These are phyloP conservation scores for Thielaviopsis punctulata DNA, from an alignment of 2,329 filamentous ascomycete species.

Conservation along the genomic window DNA sequence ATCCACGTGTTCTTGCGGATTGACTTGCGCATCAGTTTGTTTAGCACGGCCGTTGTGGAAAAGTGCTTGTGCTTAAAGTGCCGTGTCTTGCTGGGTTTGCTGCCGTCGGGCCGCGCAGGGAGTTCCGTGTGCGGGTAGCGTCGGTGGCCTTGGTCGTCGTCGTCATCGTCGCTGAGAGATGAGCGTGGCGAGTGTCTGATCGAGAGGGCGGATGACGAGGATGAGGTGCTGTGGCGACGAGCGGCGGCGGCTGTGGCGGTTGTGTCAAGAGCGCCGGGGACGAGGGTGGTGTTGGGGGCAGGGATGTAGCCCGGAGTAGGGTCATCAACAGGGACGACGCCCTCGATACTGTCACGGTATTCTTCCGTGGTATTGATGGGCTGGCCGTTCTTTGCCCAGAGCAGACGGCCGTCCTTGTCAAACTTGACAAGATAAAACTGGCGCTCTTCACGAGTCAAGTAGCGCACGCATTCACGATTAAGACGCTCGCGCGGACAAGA, in stretches of 20 bases:
- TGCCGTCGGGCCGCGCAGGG: slow-evolving; percentile 2
- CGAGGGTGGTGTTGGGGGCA: slow-evolving; percentile 15
- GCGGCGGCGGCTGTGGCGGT: slow-evolving; percentile 7
- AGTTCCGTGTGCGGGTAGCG: slow-evolving; percentile 6
- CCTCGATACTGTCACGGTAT: slow-evolving; percentile 66
- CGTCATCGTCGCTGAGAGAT: slow-evolving; percentile 27
- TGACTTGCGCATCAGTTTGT: slow-evolving; percentile 60
- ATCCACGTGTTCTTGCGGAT: slow-evolving; percentile 87
- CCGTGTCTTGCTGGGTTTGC: slow-evolving; percentile 3
- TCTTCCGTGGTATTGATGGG: slow-evolving; percentile 59
- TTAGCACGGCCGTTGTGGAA: slow-evolving; percentile 55
- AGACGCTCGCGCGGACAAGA: slow-evolving; percentile 57
- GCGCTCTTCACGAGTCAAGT: slow-evolving; percentile 67
- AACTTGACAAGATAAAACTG: slow-evolving; percentile 65
- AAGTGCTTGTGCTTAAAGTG: slow-evolving; percentile 33
- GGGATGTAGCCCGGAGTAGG: slow-evolving; percentile 35
- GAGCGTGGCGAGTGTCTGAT: slow-evolving; percentile 10
- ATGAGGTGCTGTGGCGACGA: slow-evolving; percentile 15
- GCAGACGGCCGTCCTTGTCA: slow-evolving; percentile 56
- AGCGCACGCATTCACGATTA: slow-evolving; percentile 65
- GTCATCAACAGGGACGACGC: slow-evolving; percentile 47
- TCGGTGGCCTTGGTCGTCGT: slow-evolving; percentile 31
- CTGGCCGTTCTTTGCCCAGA: slow-evolving; percentile 70
- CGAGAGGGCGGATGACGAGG: slow-evolving; percentile 25
- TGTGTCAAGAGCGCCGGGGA: neutral